Base-by-base conservation (phyloP, 495 filamentous ascomycete species). In the Hypoxylon intermedium region DNA sequence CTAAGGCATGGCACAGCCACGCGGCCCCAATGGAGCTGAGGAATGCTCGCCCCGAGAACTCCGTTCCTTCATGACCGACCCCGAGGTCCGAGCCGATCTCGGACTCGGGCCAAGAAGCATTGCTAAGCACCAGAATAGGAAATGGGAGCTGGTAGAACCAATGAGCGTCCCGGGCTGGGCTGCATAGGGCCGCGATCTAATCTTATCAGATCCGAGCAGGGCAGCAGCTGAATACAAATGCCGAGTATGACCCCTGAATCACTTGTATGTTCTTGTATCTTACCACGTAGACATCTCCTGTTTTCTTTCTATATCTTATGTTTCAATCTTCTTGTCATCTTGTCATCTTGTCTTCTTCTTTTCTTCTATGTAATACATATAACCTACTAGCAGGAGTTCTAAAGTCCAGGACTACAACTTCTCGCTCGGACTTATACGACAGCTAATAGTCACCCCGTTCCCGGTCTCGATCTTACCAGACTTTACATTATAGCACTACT, bases 121-220 rank as follows among this genome's bases (percentile, higher is more conserved):
- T 13, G 18, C n/a, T n/a, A n/a, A n/a, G n/a, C 50, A 23, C 53
- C n/a, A 43, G 1, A 47, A 36, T 46, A 18, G 33, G 46, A 19
- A 44, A 21, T 16, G 9, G 16, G n/a, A 3, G 1, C 13, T 30
- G 26, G 37, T 19, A 11, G n/a, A 20, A 31, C 45, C 45, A 58
- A 58, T 49, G 18, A 58, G 23, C 34, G 45, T n/a, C 18, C 16
- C 31, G 47, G 52, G 56, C 47, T 53, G 56, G 47, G 24, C 19
- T 33, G 48, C 31, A 13, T 36, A 31, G 20, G 15, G 6, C 7
- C 2, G 6, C 11, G 65, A 70, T 70, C 64, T 67, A 68, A 70
- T 70, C 64, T 70, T 62, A 70, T 70, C 67, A 50, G 67, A 70
- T 70, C 57, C 51, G 64, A 59, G 45, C 38, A 16, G 34, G n/a